Base-by-base conservation (phyloP, 2,329 filamentous ascomycete species). In the Colletotrichum somersetense region DNA sequence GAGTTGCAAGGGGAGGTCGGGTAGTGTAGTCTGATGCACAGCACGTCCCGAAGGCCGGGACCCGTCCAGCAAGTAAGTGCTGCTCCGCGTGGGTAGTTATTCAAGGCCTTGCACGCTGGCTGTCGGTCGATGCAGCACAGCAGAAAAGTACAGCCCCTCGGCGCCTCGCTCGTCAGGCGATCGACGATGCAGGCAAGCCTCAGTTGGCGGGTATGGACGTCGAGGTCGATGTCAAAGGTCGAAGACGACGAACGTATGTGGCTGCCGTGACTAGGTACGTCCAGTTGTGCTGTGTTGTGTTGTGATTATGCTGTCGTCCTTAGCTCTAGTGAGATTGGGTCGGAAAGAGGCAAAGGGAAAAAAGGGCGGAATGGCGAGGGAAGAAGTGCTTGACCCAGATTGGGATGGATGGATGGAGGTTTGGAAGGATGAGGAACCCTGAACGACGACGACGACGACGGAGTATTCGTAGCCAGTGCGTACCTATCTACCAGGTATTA, bases 341-440 rank as follows among this genome's bases (percentile, higher is more conserved):
- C 10, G 12, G 12, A 40, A 11, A 14, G 38, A 40, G 12, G 12
- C 30, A 30, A 14, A 57, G 62, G 50, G 20, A 48, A n/a, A 12
- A 57, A 63, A 63, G 10, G 33, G 66, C 56, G 68, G 63, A 71
- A 62, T 67, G 68, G 63, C 11, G 63, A 57, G 50, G 68, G 63
- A 71, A 57, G 68, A 30, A 30, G 26, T 30, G 26, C 68, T 71
- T 67, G 57, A 58, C 57, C 55, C 48, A 57, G 46, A 26, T 30
- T 66, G 50, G n/a, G 64, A 67, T 67, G 20, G 44, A 46, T n/a
- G 44, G 44, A 46, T 42, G 4, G 40, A 42, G 40, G 42, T 12
- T 57, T 63, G 50, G 64, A 71, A 67, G 68, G 68, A 71, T 71
- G 68, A 62, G 58, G 38, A 67, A 67, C 68, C 64, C 44, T 44